Percentiles rank a stretch among this genome's conserved stretches.
Conservation (phyloP, 2,329 filamentous ascomycete species). For the Sporothrix sp. region DNA sequence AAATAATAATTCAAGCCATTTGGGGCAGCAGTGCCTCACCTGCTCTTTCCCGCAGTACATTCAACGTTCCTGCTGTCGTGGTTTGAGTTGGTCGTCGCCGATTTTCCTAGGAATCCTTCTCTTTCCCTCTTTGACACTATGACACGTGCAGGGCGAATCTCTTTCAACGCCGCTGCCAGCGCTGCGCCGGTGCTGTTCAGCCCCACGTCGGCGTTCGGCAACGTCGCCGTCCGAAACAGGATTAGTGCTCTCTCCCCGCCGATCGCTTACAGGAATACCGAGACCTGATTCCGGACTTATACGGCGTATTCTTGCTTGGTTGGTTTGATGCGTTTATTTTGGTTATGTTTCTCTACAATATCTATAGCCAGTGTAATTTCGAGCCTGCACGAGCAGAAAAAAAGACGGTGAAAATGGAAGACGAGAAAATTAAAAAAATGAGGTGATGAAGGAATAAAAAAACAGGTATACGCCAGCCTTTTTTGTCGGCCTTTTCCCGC, state of each 20-base stretch:
- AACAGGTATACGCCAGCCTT: neutral
- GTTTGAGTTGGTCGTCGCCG: too few relatives aligned
- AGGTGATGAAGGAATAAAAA: neutral
- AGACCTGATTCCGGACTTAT: neutral
- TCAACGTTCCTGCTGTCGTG: too few relatives aligned
- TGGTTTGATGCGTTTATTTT: neutral
- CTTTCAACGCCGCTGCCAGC: too few relatives aligned
- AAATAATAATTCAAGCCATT: too few relatives aligned
- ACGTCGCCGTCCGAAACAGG: neutral
- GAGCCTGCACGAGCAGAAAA: too few relatives aligned
- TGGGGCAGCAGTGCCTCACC: too few relatives aligned
- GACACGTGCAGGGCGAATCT: too few relatives aligned
- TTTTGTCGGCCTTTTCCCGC: neutral
- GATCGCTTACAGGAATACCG: constrained; percentile 3
- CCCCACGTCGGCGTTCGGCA: neutral
- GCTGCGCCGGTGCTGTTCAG: neutral
- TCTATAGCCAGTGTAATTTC: neutral
- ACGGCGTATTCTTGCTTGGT: neutral
- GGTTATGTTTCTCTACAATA: neutral
- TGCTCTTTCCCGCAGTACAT: neutral
- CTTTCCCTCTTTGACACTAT: too few relatives aligned
- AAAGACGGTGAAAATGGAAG: neutral
- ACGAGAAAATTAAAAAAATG: neutral
- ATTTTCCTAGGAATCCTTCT: too few relatives aligned
- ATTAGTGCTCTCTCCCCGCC: neutral